A percentile compares a stretch with the other conserved stretches of the same genome.
Conservation (phyloP, 306 rosid genomes). For the Dalbergia cultrata region DNA sequence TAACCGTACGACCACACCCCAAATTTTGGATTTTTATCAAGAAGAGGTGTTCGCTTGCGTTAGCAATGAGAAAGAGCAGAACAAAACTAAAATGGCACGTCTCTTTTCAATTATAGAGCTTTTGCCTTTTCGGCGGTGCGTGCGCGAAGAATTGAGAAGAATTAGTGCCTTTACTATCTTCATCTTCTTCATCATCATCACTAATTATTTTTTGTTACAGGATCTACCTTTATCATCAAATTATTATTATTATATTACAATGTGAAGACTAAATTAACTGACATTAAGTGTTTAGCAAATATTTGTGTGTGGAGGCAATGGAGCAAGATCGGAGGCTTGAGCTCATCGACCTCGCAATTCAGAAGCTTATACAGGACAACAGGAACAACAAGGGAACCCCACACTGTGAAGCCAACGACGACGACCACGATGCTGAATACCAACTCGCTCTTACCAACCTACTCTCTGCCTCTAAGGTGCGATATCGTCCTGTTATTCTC, state of each 20-base stretch:
- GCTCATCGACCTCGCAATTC: slow-evolving; percentile 66
- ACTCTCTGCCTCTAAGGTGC: slow-evolving; percentile 70
- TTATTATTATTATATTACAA: too few relatives aligned
- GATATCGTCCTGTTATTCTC: neutral
- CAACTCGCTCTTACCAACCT: slow-evolving; percentile 64
- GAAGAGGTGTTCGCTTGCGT: neutral
- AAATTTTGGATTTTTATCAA: neutral
- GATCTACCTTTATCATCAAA: neutral
- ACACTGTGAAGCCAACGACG: slow-evolving; percentile 35
- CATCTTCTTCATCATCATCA: too few relatives aligned
- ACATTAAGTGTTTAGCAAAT: too few relatives aligned
- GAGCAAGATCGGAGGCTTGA: slow-evolving; percentile 62
- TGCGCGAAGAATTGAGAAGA: neutral
- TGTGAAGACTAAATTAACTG: neutral
- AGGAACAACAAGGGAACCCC: slow-evolving; percentile 33
- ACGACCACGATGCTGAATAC: slow-evolving; percentile 53
- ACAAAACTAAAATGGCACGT: slow-evolving; percentile 5
- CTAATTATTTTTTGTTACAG: too few relatives aligned
- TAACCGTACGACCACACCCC: neutral
- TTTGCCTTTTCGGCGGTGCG: neutral
- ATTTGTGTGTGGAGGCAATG: slow-evolving; percentile 47
- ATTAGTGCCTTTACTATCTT: too few relatives aligned
- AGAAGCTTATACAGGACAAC: slow-evolving; percentile 61
- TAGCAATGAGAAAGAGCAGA: neutral
- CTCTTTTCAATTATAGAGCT: neutral